These are phyloP conservation scores for Epichloe elymi DNA, from an alignment of 2,329 filamentous ascomycete genomes.

Conservation along the genomic window DNA sequence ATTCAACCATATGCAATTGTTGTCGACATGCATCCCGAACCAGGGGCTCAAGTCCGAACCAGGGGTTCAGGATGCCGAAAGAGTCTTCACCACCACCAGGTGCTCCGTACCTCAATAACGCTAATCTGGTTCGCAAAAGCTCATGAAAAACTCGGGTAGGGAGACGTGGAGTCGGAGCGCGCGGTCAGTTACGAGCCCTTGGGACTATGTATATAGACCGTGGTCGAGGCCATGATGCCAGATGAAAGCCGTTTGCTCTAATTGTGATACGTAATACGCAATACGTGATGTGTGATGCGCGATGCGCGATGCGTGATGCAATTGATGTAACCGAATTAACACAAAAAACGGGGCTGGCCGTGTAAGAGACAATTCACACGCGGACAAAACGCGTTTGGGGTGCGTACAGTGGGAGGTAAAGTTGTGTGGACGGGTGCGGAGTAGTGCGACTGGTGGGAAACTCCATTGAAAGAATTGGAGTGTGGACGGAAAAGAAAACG, in stretches of 20 bases:
- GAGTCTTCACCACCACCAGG: not conserved
- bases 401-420: not conserved
- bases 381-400: not conserved
- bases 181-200: not conserved
- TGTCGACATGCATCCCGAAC: not conserved
- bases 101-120: not conserved
- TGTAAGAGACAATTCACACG: not conserved
- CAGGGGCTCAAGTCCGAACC: not conserved
- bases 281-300: not conserved
- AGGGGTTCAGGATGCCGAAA: not conserved
- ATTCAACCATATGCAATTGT: not conserved
- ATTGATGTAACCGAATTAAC: not conserved
- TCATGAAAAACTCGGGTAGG: not conserved
- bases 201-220: not conserved
- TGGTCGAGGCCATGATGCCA: not conserved
- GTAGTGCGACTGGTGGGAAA: not conserved
- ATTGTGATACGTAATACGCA: not conserved
- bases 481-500: not conserved
- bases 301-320: not conserved
- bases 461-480: constrained; percentile 1
- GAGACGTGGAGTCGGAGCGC: not conserved
- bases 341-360: not conserved
- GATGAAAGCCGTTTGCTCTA: not conserved
- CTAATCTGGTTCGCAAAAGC: no score
- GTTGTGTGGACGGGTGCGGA: not conserved